phyloP scores from a whole-genome alignment of 768 basidiomycete genomes.

The Suillus fuscotomentosus region DNA sequence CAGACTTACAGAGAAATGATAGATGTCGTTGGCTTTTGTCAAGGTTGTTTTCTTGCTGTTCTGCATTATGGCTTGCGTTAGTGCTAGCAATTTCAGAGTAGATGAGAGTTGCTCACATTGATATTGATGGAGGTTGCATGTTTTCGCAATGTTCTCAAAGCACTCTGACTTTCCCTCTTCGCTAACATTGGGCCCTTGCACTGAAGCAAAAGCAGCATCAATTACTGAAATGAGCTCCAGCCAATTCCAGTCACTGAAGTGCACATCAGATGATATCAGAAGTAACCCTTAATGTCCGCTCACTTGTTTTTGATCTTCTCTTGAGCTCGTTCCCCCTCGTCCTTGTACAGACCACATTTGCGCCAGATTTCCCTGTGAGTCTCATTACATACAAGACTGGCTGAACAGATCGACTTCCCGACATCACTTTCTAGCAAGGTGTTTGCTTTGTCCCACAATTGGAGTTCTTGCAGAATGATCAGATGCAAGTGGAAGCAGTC shows the following conservation, averaged over 20 bases:
- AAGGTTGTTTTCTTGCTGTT: too few species aligned
- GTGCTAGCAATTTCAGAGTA: too few species aligned
- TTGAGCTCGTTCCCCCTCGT: slow-evolving; percentile 64
- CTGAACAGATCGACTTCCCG: slow-evolving; percentile 64
- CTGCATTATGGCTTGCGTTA: too few species aligned
- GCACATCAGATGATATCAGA: slow-evolving; percentile 19
- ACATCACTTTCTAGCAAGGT: slow-evolving; percentile 66
- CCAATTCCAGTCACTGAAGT: slow-evolving; percentile 79
- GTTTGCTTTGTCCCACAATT: slow-evolving; percentile 67
- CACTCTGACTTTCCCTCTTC: slow-evolving; percentile 39
- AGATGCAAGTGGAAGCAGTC: slow-evolving; percentile 82
- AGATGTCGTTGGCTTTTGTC: too few species aligned
- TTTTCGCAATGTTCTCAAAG: slow-evolving; percentile 38
- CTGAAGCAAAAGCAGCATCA: slow-evolving; percentile 58
- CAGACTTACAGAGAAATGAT: too few species aligned
- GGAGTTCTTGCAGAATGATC: slow-evolving; percentile 65
- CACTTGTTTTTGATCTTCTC: slow-evolving; percentile 60
- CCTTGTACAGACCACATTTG: slow-evolving; percentile 49
- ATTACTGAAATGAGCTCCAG: slow-evolving; percentile 75
- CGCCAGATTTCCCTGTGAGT: slow-evolving; percentile 70
- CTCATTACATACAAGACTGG: slow-evolving; percentile 74
- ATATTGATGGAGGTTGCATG: too few species aligned
- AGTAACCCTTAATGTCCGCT: slow-evolving; percentile 9
- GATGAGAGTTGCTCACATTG: too few species aligned
- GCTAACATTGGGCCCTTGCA: slow-evolving; percentile 28